These are phyloP conservation scores for Aspergillus hiratsukae DNA, from an alignment of 2,329 filamentous ascomycete species.

Conservation along the genomic window DNA sequence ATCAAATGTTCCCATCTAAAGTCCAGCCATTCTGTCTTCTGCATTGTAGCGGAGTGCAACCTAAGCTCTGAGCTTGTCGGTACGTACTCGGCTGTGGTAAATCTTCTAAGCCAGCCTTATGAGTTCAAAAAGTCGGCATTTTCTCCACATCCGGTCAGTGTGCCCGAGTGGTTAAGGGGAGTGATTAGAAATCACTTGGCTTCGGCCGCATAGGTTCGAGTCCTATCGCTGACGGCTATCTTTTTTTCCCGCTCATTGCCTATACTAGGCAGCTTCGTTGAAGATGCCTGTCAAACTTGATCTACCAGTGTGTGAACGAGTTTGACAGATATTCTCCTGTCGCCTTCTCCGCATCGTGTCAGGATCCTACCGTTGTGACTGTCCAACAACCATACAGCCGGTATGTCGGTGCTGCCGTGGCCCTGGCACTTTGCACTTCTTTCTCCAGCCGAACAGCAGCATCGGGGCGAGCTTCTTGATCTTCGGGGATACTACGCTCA, in stretches of 20 bases:
- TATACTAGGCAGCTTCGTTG: too few species aligned
- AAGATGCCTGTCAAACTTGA: background rate
- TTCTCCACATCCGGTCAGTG: background rate
- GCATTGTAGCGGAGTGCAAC: background rate
- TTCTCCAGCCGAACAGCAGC: conserved; percentile 45
- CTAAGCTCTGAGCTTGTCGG: too few species aligned
- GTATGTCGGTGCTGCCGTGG: conserved; percentile 28
- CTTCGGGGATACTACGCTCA: conserved; percentile 54
- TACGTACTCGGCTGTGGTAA: too few species aligned
- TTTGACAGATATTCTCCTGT: background rate
- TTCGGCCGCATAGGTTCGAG: conserved; percentile 2
- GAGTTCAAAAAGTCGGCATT: rapidly evolving
- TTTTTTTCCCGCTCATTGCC: background rate
- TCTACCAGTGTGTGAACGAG: background rate
- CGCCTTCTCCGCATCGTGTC: too few species aligned
- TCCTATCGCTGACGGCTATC: background rate
- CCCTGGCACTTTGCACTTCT: conserved; percentile 53
- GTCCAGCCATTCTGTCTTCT: background rate
- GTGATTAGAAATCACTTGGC: conserved; percentile 3
- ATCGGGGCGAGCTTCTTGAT: conserved; percentile 51
- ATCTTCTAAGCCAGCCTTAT: too few species aligned
- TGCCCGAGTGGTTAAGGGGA: background rate
- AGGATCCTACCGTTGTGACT: background rate
- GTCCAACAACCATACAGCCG: background rate
- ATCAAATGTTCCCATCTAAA: background rate